phyloP scores from a whole-genome alignment of 139 green algal species.

The Edaphochlamys debaryana region DNA sequence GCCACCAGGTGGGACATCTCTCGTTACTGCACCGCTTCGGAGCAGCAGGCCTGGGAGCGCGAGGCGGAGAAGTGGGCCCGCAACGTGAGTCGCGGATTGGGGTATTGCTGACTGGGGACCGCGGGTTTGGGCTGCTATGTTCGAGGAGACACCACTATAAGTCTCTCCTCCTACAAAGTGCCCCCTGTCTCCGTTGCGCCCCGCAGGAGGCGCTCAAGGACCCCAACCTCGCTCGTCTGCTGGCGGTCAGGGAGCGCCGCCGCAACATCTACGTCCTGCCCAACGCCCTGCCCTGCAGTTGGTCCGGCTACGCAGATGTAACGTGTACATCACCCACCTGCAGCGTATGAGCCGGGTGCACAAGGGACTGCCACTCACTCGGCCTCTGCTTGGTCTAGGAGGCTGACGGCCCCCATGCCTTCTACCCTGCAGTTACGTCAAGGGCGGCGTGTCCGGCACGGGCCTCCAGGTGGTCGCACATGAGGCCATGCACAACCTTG shows the following conservation, averaged over 20 bases:
- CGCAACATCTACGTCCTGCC: conserved; percentile 26
- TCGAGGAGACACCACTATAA: no score
- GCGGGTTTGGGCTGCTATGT: no score
- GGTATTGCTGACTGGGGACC: no score
- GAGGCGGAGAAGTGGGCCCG: background rate
- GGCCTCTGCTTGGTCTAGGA: background rate
- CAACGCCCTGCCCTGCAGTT: background rate
- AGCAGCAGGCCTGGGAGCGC: conserved; percentile 5
- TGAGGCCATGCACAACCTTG: conserved; percentile 19
- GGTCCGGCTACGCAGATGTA: conserved; percentile 9
- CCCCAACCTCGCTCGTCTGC: background rate
- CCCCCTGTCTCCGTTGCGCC: no score
- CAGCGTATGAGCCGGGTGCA: background rate
- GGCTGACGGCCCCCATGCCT: no score
- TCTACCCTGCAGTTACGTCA: background rate
- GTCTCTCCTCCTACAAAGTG: no score
- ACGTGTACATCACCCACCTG: conserved; percentile 6
- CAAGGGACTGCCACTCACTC: background rate
- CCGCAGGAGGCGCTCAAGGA: no score
- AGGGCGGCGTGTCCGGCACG: background rate
- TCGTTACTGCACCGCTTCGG: background rate
- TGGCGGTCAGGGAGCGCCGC: background rate
- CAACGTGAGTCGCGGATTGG: background rate
- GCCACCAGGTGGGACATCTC: background rate
- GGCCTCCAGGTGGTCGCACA: background rate